These are phyloP conservation scores for Emydomyces testavorans DNA, from an alignment of 2,329 filamentous ascomycete genomes.

Conservation along the genomic window DNA sequence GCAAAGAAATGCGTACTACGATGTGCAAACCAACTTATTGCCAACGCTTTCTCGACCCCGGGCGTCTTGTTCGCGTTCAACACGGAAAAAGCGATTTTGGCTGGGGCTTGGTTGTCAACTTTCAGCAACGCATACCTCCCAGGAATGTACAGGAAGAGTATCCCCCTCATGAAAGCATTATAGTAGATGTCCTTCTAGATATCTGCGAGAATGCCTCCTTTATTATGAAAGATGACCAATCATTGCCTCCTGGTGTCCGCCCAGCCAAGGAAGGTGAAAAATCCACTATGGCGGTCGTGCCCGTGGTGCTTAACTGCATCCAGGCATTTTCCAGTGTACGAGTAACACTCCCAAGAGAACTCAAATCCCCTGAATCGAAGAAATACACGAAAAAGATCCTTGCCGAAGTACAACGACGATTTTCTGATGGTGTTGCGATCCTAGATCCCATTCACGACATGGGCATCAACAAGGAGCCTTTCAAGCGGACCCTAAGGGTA, in stretches of 20 bases:
- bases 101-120: constrained; percentile 82
- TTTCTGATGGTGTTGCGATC: constrained; percentile 81
- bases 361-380: constrained; percentile 56
- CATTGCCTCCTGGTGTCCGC: constrained; percentile 51
- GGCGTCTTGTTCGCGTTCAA: constrained; percentile 79
- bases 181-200: constrained; percentile 69
- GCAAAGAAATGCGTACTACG: constrained; percentile 78
- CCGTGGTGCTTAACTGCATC: constrained; percentile 74
- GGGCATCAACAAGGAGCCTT: constrained; percentile 81
- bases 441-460: constrained; percentile 94
- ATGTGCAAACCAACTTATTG: constrained; percentile 87
- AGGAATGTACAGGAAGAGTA: constrained; percentile 58
- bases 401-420: constrained; percentile 70
- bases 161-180: constrained; percentile 61
- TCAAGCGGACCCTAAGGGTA: constrained; percentile 73
- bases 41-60: constrained; percentile 70
- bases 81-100: constrained; percentile 73
- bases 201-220: constrained; percentile 45
- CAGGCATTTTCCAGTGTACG: constrained; percentile 74
- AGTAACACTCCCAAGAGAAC: constrained; percentile 68
- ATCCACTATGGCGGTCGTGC: constrained; percentile 67
- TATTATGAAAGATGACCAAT: constrained; percentile 48
- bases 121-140: constrained; percentile 51
- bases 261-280: constrained; percentile 53
- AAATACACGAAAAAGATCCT: constrained; percentile 57